Base-by-base conservation (phyloP, 768 basidiomycete species). In the Trametes gibbosa region DNA sequence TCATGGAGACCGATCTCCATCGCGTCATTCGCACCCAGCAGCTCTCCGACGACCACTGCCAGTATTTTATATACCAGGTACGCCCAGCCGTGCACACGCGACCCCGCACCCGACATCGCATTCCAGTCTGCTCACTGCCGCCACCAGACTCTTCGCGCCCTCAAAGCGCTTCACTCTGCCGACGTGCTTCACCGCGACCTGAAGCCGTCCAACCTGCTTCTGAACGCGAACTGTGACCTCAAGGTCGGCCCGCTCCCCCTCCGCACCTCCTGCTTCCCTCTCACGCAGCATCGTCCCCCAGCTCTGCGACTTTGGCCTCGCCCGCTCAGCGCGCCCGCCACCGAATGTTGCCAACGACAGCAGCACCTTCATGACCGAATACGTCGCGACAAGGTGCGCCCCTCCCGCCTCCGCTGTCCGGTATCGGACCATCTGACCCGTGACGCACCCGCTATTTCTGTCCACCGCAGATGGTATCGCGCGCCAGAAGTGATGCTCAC, bases 401-500 rank as follows among this genome's bases (percentile, higher is more conserved):
- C 9, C 17, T 34, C 13, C 49, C 63, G 56, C 59, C 54, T 50
- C 46, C 62, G 60, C 41, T 51, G n/a, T 25, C 41, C 54, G 29
- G 29, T 32, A 32, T 23, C 32, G 54, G 25, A 25, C 34, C 56
- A 52, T 29, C 59, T 43, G 24, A 48, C 17, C n/a, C 29, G 39
- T 47, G 17, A 59, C 47, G 41, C 54, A 39, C 43, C 34, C 47
- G 23, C 53, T 60, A 43, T 55, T 50, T 54, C 32, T 23, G 46
- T 50, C 32, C 29, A 32, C 12, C 39, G 35, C 50, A 87, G 93
- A 68, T 98, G 96, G 96, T 98, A 98, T 71, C 86, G 96, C 29
- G 96, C 96, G 0, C 96, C 96, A 0, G 96, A 98, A 72, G 92
- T 98, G 61, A 98, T 98, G 96, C 81, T 98, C 35, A 96, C 93